These are phyloP conservation scores for Aspergillus thermomutatus DNA, from an alignment of 2,329 filamentous ascomycete species.

Conservation along the genomic window DNA sequence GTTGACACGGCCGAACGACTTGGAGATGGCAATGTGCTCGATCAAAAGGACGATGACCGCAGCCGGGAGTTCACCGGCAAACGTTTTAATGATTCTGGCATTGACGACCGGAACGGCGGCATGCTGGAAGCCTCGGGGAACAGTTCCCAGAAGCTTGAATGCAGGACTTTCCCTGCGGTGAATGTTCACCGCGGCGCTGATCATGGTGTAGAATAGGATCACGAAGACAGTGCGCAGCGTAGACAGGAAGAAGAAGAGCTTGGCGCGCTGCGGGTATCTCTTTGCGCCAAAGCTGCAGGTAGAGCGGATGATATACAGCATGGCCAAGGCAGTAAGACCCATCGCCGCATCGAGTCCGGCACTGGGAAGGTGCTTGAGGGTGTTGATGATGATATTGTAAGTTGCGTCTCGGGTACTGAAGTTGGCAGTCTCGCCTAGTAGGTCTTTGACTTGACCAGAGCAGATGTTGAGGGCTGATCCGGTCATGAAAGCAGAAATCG, in stretches of 20 bases:
- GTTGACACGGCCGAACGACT: conserved; percentile 93
- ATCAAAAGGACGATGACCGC: conserved; percentile 92
- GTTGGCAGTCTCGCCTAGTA: conserved; percentile 68
- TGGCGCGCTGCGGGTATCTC: conserved; percentile 65
- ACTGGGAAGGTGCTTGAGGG: conserved; percentile 65
- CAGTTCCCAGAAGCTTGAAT: conserved; percentile 70
- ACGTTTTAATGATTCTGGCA: conserved; percentile 61
- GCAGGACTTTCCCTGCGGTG: conserved; percentile 59
- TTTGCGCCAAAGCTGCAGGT: conserved; percentile 64
- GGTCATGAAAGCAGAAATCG: conserved; percentile 95
- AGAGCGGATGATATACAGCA: conserved; percentile 73
- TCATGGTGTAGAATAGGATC: conserved; percentile 85
- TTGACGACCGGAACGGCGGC: conserved; percentile 70
- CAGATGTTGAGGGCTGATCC: conserved; percentile 89
- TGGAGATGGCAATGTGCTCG: conserved; percentile 95
- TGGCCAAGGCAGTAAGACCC: conserved; percentile 73
- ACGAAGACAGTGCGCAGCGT: conserved; percentile 89
- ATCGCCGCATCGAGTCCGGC: conserved; percentile 78
- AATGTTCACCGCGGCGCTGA: conserved; percentile 81
- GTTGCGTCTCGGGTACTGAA: conserved; percentile 75
- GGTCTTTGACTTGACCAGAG: conserved; percentile 73
- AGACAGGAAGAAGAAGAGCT: conserved; percentile 82
- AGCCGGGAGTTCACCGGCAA: conserved; percentile 72
- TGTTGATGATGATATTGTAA: conserved; percentile 80
- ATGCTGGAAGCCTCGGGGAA: conserved; percentile 83